phyloP scores from a whole-genome alignment of 1,284 basidiomycete species.

The Trichosporon sp. region DNA sequence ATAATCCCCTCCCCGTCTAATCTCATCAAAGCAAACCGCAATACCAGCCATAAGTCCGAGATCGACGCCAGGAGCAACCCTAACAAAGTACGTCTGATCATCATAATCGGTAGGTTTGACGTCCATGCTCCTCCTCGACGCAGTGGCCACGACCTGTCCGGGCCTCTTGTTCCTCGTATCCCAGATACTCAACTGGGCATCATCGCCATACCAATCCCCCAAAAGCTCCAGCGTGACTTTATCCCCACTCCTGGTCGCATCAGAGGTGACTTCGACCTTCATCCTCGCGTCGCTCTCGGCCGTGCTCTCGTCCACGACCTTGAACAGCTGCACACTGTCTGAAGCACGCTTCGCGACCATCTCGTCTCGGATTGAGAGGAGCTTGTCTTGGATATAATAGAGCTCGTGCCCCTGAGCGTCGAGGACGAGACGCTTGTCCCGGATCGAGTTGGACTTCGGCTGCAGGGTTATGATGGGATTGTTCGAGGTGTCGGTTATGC shows the following conservation, averaged over 20 bases:
- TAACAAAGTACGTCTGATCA: constrained; percentile 34
- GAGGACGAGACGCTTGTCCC: neutral
- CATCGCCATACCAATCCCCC: neutral
- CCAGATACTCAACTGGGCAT: neutral
- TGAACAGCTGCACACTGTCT: neutral
- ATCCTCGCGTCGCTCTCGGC: neutral
- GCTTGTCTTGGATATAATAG: neutral
- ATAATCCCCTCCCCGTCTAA: neutral
- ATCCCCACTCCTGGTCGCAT: neutral
- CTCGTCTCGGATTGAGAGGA: neutral
- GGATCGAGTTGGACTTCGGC: neutral
- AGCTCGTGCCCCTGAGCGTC: neutral
- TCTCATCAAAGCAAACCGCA: constrained; percentile 48
- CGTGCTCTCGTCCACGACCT: neutral
- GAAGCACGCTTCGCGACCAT: neutral
- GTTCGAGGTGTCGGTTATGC: neutral
- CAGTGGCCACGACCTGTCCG: constrained; percentile 11
- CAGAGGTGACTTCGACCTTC: neutral
- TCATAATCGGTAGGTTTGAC: neutral
- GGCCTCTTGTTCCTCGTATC: neutral
- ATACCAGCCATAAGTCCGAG: constrained; percentile 47
- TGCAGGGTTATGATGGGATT: neutral
- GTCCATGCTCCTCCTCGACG: neutral
- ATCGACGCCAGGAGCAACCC: constrained; percentile 49
- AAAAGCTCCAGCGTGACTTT: neutral